These are phyloP conservation scores for Fusarium sp. DNA, from an alignment of 2,329 filamentous ascomycete species.

Conservation along the genomic window DNA sequence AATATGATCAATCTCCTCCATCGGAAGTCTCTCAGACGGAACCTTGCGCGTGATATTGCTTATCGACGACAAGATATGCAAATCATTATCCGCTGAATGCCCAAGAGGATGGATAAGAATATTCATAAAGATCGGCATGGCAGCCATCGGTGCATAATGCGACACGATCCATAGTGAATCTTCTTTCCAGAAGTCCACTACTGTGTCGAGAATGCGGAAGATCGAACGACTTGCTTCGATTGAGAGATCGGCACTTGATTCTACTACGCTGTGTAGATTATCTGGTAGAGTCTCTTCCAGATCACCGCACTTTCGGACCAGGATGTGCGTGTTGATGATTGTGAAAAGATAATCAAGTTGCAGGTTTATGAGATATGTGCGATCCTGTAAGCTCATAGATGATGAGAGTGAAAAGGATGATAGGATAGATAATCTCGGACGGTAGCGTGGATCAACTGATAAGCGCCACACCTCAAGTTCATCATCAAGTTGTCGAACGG, in stretches of 20 bases:
- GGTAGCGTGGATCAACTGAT: constrained; percentile 34
- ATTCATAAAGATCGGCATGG: constrained; percentile 34
- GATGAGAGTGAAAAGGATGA: constrained; percentile 11
- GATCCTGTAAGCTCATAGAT: constrained; percentile 8
- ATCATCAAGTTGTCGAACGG: constrained; percentile 46
- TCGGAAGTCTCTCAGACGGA: constrained; percentile 23
- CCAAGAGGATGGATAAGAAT: constrained; percentile 36
- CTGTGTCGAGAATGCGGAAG: constrained; percentile 27
- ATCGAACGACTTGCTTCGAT: constrained; percentile 33
- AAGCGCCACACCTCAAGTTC: constrained; percentile 49
- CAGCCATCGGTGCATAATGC: constrained; percentile 32
- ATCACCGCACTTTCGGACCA: constrained; percentile 32
- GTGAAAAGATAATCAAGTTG: constrained; percentile 36
- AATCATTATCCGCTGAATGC: constrained; percentile 19
- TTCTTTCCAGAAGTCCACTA: constrained; percentile 33
- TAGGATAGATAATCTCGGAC: constrained; percentile 24
- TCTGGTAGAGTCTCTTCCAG: constrained; percentile 30
- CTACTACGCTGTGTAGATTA: constrained; percentile 27
- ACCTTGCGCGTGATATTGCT: constrained; percentile 31
- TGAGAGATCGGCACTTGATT: constrained; percentile 32
- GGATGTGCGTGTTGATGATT: constrained; percentile 33
- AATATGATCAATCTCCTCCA: constrained; percentile 36
- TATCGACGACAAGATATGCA: constrained; percentile 33
- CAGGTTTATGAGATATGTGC: constrained; percentile 23
- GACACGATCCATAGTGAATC: constrained; percentile 32